phyloP scores from a whole-genome alignment of 2,329 filamentous ascomycete species.

The Fusarium algeriense region DNA sequence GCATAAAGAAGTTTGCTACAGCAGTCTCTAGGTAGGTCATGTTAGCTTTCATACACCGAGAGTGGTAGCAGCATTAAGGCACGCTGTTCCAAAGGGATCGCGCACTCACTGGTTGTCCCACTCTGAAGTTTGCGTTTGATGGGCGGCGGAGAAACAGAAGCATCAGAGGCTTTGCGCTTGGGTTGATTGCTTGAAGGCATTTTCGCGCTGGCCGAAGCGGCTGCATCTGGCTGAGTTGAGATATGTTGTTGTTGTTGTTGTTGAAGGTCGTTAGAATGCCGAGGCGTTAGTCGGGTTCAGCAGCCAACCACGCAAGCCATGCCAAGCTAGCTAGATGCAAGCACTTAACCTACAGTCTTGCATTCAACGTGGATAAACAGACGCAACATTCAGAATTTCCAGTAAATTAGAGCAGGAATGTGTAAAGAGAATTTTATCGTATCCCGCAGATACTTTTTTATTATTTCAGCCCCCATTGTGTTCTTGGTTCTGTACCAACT shows the following conservation, averaged over 20 bases:
- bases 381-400: not conserved
- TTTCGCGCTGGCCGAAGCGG: conserved; percentile 1
- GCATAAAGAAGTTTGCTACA: conserved; percentile 89
- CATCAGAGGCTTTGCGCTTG: conserved; percentile 56
- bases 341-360: conserved; percentile 3
- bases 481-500: not conserved
- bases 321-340: conserved; percentile 5
- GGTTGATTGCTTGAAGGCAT: conserved; percentile 46
- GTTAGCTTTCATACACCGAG: conserved; percentile 24
- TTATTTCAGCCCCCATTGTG: fast-evolving
- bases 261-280: conserved; percentile 22
- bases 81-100: not conserved
- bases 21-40: conserved; percentile 66
- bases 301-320: not conserved
- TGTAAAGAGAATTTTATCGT: not conserved
- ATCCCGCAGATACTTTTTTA: fast-evolving
- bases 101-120: conserved; percentile 62
- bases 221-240: conserved; percentile 27
- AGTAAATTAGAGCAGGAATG: fast-evolving
- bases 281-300: conserved; percentile 8
- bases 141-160: conserved; percentile 65
- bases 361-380: not conserved
- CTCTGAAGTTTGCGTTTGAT: conserved; percentile 66
- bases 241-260: conserved; percentile 14
- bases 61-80: not conserved